phyloP scores from a whole-genome alignment of 306 rosid genomes.

The Morella rubra region DNA sequence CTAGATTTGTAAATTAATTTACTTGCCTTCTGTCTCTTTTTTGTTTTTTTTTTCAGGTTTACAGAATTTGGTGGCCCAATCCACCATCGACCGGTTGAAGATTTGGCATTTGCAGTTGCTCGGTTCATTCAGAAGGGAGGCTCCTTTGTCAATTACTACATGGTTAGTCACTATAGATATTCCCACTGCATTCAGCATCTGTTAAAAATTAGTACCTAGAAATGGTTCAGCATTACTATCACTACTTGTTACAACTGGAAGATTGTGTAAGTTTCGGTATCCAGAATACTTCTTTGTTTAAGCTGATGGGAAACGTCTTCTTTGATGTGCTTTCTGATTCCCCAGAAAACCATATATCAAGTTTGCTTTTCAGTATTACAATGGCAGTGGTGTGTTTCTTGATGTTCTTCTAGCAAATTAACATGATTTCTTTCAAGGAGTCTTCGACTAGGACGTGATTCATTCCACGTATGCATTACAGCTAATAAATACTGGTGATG shows the following conservation, averaged over 20 bases:
- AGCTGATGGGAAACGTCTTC: not conserved
- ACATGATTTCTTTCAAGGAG: not conserved
- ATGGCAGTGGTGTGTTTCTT: not conserved
- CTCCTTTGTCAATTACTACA: constrained; percentile 77
- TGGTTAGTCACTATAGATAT: constrained; percentile 46
- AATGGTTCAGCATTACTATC: too few relatives aligned
- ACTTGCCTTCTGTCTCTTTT: constrained; percentile 5
- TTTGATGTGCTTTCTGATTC: not conserved
- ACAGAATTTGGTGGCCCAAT: constrained; percentile 85
- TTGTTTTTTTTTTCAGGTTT: constrained; percentile 42
- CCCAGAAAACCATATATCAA: not conserved
- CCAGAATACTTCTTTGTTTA: not conserved
- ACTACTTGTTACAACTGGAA: not conserved
- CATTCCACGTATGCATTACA: not conserved
- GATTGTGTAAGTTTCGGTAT: not conserved
- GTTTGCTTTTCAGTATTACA: not conserved
- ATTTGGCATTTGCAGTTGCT: constrained; percentile 90
- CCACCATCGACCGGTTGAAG: constrained; percentile 81
- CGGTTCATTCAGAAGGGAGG: constrained; percentile 91
- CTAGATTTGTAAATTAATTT: constrained; percentile 8
- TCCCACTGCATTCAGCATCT: not conserved
- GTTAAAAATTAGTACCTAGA: not conserved
- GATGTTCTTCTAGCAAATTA: not conserved
- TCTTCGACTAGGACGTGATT: not conserved
- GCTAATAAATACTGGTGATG: not conserved